These are phyloP conservation scores for Ehretia macrophylla DNA, from an alignment of 257 asterid genomes.

Conservation along the genomic window DNA sequence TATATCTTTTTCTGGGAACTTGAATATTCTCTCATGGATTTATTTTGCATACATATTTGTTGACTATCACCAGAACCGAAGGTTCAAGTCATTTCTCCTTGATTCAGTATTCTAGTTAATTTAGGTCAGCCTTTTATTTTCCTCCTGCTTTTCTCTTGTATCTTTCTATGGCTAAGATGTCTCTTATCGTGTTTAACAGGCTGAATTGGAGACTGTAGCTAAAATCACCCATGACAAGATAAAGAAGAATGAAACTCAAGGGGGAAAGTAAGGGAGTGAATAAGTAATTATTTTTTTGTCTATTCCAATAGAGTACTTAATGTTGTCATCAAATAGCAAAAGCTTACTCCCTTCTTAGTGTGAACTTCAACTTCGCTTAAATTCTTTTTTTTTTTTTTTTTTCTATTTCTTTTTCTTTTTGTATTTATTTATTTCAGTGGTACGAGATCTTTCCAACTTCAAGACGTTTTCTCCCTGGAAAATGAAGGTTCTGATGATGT, in stretches of 20 bases:
- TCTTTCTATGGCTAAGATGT: conserved; percentile 1
- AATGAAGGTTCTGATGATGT: conserved; percentile 72
- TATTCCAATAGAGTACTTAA: neutral
- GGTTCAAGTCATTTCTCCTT: neutral
- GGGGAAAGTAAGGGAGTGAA: conserved; percentile 55
- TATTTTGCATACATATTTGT: neutral
- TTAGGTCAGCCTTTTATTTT: neutral
- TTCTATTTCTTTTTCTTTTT: conserved; percentile 9
- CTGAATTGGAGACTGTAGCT: conserved; percentile 86
- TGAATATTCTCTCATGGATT: neutral
- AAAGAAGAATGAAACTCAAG: conserved; percentile 76
- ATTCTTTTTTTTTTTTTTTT: no score
- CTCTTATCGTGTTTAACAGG: conserved; percentile 42
- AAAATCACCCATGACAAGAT: conserved; percentile 74
- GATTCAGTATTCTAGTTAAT: neutral
- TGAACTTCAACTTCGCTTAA: conserved; percentile 2
- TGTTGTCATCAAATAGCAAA: neutral
- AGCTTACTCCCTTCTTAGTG: neutral
- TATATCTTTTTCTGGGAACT: neutral
- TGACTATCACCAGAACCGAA: neutral
- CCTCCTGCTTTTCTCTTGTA: neutral
- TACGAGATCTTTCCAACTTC: conserved; percentile 67
- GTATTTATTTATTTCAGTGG: conserved; percentile 50
- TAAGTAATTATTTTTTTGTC: conserved; percentile 2
- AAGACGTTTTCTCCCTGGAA: conserved; percentile 71